Base-by-base conservation (phyloP, 352 stramenopile genomes). In the Phytophthora agathidicida region DNA sequence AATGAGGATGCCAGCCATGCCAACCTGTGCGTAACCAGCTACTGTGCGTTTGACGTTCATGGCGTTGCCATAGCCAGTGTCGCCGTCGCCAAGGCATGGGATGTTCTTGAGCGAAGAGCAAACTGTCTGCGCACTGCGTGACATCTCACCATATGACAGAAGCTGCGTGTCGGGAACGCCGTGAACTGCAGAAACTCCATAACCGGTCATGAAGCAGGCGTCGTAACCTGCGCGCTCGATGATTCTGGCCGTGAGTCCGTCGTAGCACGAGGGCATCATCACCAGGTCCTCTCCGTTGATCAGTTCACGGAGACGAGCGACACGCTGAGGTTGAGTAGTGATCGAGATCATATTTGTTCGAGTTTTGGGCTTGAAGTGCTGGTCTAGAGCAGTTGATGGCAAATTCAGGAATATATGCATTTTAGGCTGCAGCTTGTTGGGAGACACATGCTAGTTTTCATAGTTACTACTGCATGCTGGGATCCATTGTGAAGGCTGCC, bases 141-240 rank as follows among this genome's bases (percentile, higher is more conserved):
- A 66, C 77, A 92, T 90, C 55, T 92, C 82, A 26, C 54, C 76
- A 16, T 85, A 87, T 8, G 76, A 89, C 16, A 92, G 33, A 14
- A 90, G 66, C 77, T 96, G 89, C 31, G 88, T 97, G 67, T 98
- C 93, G 1, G 93, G 89, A 50, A 95, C 89, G 1, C 94, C 89
- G 46, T 91, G 80, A 0, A 75, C 79, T 14, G 84, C 92, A 27
- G 88, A 94, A 6, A 98, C 89, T 44, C 89, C 89, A 75, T 97
- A 98, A 31, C 93, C 93, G 35, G 89, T 96, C 91, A 98, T 97
- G 67, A 98, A 98, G 5, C 89, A 96, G n/a, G 87, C 75, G 24
- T 93, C 70, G 64, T 97, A 98, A n/a, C 86, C 88, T 19, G 88
- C 83, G 31, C 85, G 77, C 42, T 93, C 83, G 16, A 98, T 86